Evolutionary conservation across 306 rosid genomes (phyloP).

Genomic region (Acacia confusa): DNA sequence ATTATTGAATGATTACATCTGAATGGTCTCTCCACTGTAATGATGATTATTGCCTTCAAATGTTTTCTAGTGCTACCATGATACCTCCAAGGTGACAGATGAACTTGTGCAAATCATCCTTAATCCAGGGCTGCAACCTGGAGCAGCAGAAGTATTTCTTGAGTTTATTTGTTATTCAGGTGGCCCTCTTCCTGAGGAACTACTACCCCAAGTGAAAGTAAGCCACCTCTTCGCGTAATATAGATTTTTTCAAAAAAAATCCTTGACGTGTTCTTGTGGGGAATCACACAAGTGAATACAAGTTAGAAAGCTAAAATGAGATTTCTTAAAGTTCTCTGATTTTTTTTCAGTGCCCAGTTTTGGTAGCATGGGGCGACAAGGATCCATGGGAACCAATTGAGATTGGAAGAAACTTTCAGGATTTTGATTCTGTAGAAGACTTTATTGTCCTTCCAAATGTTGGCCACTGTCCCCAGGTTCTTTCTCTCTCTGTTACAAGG

Average conservation of each 20-base stretch:
- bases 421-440: conserved; percentile 81
- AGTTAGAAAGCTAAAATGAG: conserved; percentile 23
- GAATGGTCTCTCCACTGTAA: not conserved
- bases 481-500: not conserved
- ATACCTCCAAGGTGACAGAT: conserved; percentile 82
- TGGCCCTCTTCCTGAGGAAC: conserved; percentile 96
- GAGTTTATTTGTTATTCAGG: conserved; percentile 94
- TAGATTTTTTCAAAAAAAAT: not conserved
- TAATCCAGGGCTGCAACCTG: conserved; percentile 89
- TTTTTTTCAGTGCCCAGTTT: conserved; percentile 74
- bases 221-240: not conserved
- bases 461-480: conserved; percentile 99
- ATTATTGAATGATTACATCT: not conserved
- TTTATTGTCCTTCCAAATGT: conserved; percentile 81
- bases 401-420: conserved; percentile 62
- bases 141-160: conserved; percentile 89
- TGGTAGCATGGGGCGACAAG: conserved; percentile 97
- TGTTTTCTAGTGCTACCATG: conserved; percentile 83
- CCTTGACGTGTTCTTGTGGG: not conserved
- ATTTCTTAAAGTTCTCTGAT: not conserved
- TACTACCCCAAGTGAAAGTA: conserved; percentile 85
- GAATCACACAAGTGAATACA: conserved; percentile 16
- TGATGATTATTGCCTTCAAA: conserved; percentile 23
- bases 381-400: conserved; percentile 99
- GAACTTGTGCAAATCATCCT: conserved; percentile 84